Percentiles rank a stretch among this genome's conserved stretches.
These are phyloP conservation scores for Leishmania gerbilli DNA, from an alignment of 208 protist species.

Conservation along the genomic window DNA sequence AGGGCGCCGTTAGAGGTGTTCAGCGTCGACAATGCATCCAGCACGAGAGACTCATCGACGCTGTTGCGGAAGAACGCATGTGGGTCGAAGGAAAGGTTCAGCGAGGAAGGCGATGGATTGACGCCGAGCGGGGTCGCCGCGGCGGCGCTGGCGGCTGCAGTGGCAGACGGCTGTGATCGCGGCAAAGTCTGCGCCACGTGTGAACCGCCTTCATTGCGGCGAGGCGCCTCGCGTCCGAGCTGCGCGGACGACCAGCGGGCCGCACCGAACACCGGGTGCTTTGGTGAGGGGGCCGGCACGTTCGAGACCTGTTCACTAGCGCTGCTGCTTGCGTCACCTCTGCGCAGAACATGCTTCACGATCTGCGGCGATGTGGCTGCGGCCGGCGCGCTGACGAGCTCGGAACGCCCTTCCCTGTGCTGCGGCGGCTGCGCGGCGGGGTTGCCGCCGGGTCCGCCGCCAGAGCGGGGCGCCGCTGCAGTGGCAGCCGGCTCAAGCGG, in stretches of 20 bases:
- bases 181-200: background rate
- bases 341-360: background rate
- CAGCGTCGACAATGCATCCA: conserved; percentile 34
- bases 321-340: background rate
- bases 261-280: background rate
- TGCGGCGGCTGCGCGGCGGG: background rate
- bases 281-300: background rate
- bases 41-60: conserved; percentile 42
- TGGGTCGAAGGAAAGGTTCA: conserved; percentile 30
- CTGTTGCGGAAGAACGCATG: conserved; percentile 33
- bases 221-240: background rate
- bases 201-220: background rate
- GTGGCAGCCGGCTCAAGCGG: background rate
- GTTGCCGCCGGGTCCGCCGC: background rate
- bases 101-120: background rate
- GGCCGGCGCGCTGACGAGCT: background rate
- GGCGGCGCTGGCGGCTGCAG: background rate
- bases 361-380: conserved; percentile 5
- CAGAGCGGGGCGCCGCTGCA: background rate
- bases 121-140: background rate
- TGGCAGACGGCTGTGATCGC: background rate
- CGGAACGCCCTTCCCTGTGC: background rate
- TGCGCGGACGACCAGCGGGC: no score
- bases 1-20: conserved; percentile 32
- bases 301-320: background rate